Percentiles rank a stretch among this genome's conserved stretches.
Conservation (phyloP, 1,284 basidiomycete genomes). For the Macrocystidia cucumis region DNA sequence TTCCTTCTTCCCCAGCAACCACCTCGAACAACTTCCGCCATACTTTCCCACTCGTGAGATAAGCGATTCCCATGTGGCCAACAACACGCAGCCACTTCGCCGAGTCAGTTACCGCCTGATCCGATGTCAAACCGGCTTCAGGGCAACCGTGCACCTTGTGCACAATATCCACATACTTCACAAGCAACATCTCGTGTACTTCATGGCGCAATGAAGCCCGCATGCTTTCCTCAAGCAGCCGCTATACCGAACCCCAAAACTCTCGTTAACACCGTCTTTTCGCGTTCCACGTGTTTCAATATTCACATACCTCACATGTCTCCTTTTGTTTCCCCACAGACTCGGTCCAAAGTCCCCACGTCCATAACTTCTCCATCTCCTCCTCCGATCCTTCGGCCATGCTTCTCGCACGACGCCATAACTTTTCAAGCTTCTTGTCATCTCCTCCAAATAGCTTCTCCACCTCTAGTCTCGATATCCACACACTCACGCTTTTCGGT, state of each 20-base stretch:
- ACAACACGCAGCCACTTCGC: conserved; percentile 25
- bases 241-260: conserved; percentile 21
- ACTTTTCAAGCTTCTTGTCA: conserved; percentile 16
- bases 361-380: conserved; percentile 35
- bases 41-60: conserved; percentile 33
- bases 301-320: conserved; percentile 30
- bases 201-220: conserved; percentile 27
- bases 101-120: conserved; percentile 15
- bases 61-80: conserved; percentile 31
- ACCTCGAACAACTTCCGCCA: conserved; percentile 35
- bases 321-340: conserved; percentile 14
- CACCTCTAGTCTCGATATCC: conserved; percentile 44
- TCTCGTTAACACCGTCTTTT: conserved; percentile 8
- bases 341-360: conserved; percentile 35
- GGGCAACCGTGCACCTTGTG: conserved; percentile 16
- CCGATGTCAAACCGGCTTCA: conserved; percentile 18
- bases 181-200: conserved; percentile 41
- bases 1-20: conserved; percentile 16
- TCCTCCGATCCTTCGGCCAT: conserved; percentile 23
- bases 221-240: conserved; percentile 41
- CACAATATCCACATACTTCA: conserved; percentile 32
- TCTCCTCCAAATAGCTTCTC: conserved; percentile 25
- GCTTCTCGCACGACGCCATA: conserved; percentile 37
- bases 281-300: conserved; percentile 1
- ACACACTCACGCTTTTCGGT: conserved; percentile 31